Evolutionary conservation across 352 stramenopile genomes (phyloP).

Genomic region (Globisporangium uncinulatum): DNA sequence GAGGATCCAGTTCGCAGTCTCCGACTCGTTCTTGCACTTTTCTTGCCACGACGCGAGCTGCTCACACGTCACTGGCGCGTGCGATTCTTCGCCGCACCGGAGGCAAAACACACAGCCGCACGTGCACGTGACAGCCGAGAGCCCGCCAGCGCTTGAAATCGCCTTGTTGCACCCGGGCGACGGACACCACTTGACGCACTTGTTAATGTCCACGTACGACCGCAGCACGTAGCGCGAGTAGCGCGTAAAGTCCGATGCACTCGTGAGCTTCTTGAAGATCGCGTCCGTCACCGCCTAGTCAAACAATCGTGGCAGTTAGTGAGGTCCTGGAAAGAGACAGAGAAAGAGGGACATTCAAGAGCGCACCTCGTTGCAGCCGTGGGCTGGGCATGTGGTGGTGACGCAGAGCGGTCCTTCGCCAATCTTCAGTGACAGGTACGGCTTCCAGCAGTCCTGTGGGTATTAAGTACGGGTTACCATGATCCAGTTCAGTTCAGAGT

Average conservation of each 20-base stretch:
- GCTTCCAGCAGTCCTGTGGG: conserved; percentile 76
- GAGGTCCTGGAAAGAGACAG: neutral
- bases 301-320: too few species aligned
- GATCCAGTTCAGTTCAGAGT: neutral
- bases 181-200: conserved; percentile 96
- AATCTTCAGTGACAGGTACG: conserved; percentile 84
- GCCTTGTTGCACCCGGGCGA: conserved; percentile 94
- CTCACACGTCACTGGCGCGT: conserved; percentile 92
- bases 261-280: conserved; percentile 69
- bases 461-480: neutral
- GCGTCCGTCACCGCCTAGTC: conserved; percentile 53
- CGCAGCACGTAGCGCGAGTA: conserved; percentile 93
- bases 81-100: conserved; percentile 95
- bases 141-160: conserved; percentile 77
- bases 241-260: conserved; percentile 67
- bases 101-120: conserved; percentile 89
- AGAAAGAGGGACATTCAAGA: neutral
- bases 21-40: conserved; percentile 97
- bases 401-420: conserved; percentile 92
- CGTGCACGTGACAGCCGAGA: conserved; percentile 74
- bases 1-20: conserved; percentile 99
- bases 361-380: conserved; percentile 91
- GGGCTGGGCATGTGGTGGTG: conserved; percentile 92
- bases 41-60: conserved; percentile 93
- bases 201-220: conserved; percentile 98